Evolutionary conservation across 495 filamentous ascomycete species (phyloP), one percentile per base, ranked within the genome.

Genomic region (Penicillium canariense): DNA sequence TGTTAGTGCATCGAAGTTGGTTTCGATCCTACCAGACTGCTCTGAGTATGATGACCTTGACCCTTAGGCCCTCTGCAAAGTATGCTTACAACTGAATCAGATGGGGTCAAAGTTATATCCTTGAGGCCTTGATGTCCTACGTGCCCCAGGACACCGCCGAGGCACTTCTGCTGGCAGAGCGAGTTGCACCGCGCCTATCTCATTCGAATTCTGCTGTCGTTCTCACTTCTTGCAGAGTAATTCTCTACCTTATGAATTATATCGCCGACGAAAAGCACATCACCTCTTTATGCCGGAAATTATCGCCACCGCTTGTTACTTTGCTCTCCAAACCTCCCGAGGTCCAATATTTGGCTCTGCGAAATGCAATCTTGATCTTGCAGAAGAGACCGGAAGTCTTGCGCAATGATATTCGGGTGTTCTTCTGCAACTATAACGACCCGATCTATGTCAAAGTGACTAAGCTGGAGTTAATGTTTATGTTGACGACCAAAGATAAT

Each of bases 361-460:
- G 95, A 52, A 99, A 99, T 72, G 95, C 95, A 4, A 80, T 97
- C 14, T 77, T 99, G 14, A 96, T 98, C 56, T 75, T 99, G 44
- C 94, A 99, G 68, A 84, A 94, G 56, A 81, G 92, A 48, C 94
- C 94, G 1, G 94, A 97, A 59, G 91, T 99, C 3, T 76, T 99
- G 7, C 83, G 94, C 34, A 97, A 96, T 70, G 94, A 99, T 71
- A 96, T 99, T 52, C 82, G 94, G 10, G 93, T 97, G 40, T 99
- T 99, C 74, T 98, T 98, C 73, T 99, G 94, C 82, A 99, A 99
- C 80, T 99, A 99, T 76, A 99, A 99, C 61, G 94, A 99, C 64
- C 94, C 95, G 0, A 97, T 97, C 51, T 99, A 99, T 64, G 94
- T 99, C 75, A 99, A 99, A 71, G 94, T 99, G 59, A 97, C 95